Conservation (phyloP, 805 yeast genomes). For the Saccharomyces cerevisiae region DNA sequence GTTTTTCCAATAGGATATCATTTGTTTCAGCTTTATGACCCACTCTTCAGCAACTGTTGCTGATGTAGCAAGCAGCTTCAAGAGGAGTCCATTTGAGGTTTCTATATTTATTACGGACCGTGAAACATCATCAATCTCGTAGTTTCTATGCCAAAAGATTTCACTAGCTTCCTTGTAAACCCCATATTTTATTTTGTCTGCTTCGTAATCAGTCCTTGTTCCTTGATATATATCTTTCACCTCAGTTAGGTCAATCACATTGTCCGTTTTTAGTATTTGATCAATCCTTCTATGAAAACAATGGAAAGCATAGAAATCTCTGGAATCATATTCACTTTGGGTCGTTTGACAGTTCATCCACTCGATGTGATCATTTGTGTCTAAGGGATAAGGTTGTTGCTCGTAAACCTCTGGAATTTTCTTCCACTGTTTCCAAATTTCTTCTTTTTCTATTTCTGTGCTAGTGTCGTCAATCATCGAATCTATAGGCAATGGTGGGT, state of each 20-base stretch:
- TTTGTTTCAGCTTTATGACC: conserved; percentile 43
- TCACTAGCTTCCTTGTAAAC: conserved; percentile 10
- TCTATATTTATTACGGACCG: conserved; percentile 49
- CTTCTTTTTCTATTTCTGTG: conserved; percentile 15
- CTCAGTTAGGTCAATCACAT: conserved; percentile 51
- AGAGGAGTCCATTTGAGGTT: conserved; percentile 37
- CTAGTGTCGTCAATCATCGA: conserved; percentile 17
- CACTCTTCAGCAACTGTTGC: conserved; percentile 49
- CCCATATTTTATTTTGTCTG: conserved; percentile 26
- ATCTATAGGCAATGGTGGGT: conserved; percentile 50
- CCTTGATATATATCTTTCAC: conserved; percentile 36
- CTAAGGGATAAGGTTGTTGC: conserved; percentile 48
- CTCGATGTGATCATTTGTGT: conserved; percentile 41
- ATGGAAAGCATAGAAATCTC: conserved; percentile 52
- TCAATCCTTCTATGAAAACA: conserved; percentile 58
- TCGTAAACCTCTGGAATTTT: conserved; percentile 35
- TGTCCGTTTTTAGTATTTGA: conserved; percentile 49
- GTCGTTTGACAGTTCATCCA: conserved; percentile 47
- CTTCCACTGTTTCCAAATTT: conserved; percentile 2
- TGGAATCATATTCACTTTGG: conserved; percentile 35
- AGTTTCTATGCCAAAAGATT: conserved; percentile 13
- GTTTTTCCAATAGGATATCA: conserved; percentile 52
- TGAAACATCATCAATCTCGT: conserved; percentile 20
- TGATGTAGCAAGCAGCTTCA: conserved; percentile 52
- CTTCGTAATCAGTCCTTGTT: conserved; percentile 18